Conservation (phyloP, 805 yeast species). For the Pachysolen tannophilus region DNA sequence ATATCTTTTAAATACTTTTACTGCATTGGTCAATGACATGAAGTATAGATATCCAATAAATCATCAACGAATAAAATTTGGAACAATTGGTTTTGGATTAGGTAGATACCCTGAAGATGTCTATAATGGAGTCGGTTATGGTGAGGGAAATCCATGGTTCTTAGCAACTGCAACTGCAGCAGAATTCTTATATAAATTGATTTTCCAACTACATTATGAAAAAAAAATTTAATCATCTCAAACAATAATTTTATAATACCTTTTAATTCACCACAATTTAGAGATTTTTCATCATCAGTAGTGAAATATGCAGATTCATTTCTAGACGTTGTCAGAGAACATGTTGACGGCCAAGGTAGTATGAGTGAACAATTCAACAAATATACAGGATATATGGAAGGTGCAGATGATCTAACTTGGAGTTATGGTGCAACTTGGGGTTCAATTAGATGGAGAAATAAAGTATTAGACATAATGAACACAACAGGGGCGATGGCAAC, state of each 20-base stretch:
- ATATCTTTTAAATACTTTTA: constrained; percentile 53
- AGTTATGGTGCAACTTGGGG: constrained; percentile 74
- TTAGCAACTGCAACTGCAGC: constrained; percentile 66
- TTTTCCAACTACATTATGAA: constrained; percentile 36
- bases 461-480: constrained; percentile 23
- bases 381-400: constrained; percentile 76
- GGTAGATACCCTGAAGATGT: constrained; percentile 94
- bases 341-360: constrained; percentile 56
- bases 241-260: constrained; percentile 16
- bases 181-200: constrained; percentile 49
- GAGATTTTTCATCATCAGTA: constrained; percentile 35
- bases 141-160: constrained; percentile 94
- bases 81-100: constrained; percentile 49
- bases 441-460: constrained; percentile 56
- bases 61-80: constrained; percentile 32
- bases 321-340: constrained; percentile 47
- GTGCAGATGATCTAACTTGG: constrained; percentile 88
- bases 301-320: constrained; percentile 62
- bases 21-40: constrained; percentile 60
- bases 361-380: constrained; percentile 88
- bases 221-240: no score
- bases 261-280: constrained; percentile 31
- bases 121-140: constrained; percentile 64
- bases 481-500: no score
- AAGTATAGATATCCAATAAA: constrained; percentile 72